Percentiles rank a stretch among this genome's conserved stretches.
Conservation (phyloP, 768 basidiomycete species). For the Fomitopsis serialis region DNA sequence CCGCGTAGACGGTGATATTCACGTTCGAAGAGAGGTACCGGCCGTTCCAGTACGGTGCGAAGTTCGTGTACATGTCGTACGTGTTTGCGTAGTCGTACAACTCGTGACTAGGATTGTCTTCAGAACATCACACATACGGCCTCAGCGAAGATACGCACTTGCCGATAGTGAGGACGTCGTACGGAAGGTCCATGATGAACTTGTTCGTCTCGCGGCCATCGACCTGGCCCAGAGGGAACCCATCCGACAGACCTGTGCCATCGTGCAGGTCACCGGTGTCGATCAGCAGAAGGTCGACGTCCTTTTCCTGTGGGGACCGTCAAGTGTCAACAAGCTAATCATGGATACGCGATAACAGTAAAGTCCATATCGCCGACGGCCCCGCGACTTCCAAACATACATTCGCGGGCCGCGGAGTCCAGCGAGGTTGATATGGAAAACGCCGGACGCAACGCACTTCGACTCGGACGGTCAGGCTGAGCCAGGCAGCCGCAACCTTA, state of each 20-base stretch:
- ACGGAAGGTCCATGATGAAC: slow-evolving; percentile 67
- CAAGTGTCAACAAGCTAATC: slow-evolving; percentile 58
- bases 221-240: slow-evolving; percentile 61
- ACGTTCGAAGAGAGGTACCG: slow-evolving; percentile 82
- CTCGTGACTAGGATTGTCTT: slow-evolving; percentile 54
- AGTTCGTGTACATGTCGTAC: slow-evolving; percentile 68
- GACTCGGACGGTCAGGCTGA: too few species aligned
- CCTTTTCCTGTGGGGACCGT: slow-evolving; percentile 61
- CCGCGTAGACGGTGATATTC: slow-evolving; percentile 67
- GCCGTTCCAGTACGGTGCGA: slow-evolving; percentile 60
- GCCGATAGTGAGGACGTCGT: slow-evolving; percentile 81
- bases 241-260: slow-evolving; percentile 76
- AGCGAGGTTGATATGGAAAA: too few species aligned
- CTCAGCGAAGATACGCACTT: slow-evolving; percentile 45
- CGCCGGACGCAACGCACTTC: too few species aligned
- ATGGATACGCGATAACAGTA: too few species aligned
- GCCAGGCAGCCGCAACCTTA: too few species aligned
- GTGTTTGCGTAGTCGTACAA: slow-evolving; percentile 67
- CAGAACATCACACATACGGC: neutral
- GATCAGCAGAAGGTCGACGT: slow-evolving; percentile 79
- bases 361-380: too few species aligned
- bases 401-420: too few species aligned
- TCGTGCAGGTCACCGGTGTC: slow-evolving; percentile 81
- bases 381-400: too few species aligned
- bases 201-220: slow-evolving; percentile 79